Evolutionary conservation across 495 filamentous ascomycete species (phyloP).

Genomic region (Neurospora sp.): DNA sequence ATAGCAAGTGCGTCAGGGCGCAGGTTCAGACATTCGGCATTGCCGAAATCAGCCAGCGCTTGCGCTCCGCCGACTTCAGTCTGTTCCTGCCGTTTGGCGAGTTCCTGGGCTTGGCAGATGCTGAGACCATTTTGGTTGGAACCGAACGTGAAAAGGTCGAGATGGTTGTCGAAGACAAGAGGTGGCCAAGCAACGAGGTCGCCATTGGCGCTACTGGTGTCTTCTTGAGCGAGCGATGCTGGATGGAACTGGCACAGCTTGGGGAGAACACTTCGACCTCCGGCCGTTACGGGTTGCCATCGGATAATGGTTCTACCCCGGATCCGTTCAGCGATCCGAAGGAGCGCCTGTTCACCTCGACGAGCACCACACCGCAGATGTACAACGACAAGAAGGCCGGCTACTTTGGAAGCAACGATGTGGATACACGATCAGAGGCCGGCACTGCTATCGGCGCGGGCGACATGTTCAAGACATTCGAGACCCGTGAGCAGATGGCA

Average conservation of each 20-base stretch:
- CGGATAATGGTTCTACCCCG: conserved; percentile 31
- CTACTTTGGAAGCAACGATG: conserved; percentile 75
- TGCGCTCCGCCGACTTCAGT: conserved; percentile 89
- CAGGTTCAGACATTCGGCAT: conserved; percentile 95
- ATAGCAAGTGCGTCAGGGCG: conserved; percentile 92
- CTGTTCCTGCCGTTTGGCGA: conserved; percentile 93
- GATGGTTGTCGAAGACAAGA: conserved; percentile 74
- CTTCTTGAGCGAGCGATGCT: conserved; percentile 91
- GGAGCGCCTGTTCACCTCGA: conserved; percentile 55
- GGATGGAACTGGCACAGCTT: conserved; percentile 76
- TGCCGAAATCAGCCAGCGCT: conserved; percentile 87
- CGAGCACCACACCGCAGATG: conserved; percentile 49
- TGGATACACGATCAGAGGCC: conserved; percentile 82
- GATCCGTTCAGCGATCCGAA: conserved; percentile 55
- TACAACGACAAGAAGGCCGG: conserved; percentile 67
- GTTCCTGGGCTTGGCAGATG: conserved; percentile 80
- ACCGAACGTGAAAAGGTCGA: conserved; percentile 91
- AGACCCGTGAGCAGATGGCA: conserved; percentile 85
- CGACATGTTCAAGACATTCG: conserved; percentile 97
- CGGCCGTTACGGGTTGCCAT: conserved; percentile 39
- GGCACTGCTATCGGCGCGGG: conserved; percentile 83
- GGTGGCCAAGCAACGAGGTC: conserved; percentile 89
- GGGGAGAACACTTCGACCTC: conserved; percentile 49
- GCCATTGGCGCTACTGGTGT: conserved; percentile 85
- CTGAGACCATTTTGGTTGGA: conserved; percentile 73